Base-by-base conservation (phyloP, 148 eudicot species). In the Vaccinium darrowii region DNA sequence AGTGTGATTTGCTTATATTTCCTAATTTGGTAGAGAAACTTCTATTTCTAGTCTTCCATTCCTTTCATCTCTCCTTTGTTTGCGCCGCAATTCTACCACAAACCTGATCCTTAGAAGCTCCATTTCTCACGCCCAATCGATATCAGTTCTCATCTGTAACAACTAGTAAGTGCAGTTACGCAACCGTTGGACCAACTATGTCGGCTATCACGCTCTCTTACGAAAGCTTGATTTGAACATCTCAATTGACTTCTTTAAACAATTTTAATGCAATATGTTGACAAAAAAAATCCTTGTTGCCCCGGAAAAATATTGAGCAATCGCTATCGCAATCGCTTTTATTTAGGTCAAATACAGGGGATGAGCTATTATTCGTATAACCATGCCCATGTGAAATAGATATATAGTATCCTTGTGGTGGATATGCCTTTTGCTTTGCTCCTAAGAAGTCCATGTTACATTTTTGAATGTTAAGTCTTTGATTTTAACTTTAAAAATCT, bases 1-100 rank as follows among this genome's bases (percentile, higher is more conserved):
- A 1, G 11, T 79, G 36, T 16, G 50, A 3, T 79, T 79, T 56
- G 25, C 27, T 19, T 57, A 1, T 18, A 9, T 58, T 36, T 52
- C 14, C 74, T 69, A 18, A 13, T 69, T 23, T 54, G 47, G 63
- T 52, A 54, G n/a, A 27, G 16, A 78, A 16, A 16, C 43, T 57
- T 25, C 51, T 60, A 23, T 63, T 10, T 10, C 2, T 9, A 80
- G 16, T 33, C 4, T 36, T 80, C 65, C n/a, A 53, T 14, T 81
- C n/a, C 8, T 60, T 57, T 60, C 47, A 39, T 63, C 56, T 13
- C 12, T 62, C 83, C 83, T 21, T 63, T n/a, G 56, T 81, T 81
- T 63, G 83, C 74, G 75, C 83, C 75, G 74, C 83, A 81, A 81
- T n/a, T 49, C 60, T 49, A 13, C 8, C 53, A 33, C 43, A 27